A percentile compares a stretch with the other conserved stretches of the same genome.
These are phyloP conservation scores for Psilocybe cubensis DNA, from an alignment of 768 basidiomycete species.

Conservation along the genomic window DNA sequence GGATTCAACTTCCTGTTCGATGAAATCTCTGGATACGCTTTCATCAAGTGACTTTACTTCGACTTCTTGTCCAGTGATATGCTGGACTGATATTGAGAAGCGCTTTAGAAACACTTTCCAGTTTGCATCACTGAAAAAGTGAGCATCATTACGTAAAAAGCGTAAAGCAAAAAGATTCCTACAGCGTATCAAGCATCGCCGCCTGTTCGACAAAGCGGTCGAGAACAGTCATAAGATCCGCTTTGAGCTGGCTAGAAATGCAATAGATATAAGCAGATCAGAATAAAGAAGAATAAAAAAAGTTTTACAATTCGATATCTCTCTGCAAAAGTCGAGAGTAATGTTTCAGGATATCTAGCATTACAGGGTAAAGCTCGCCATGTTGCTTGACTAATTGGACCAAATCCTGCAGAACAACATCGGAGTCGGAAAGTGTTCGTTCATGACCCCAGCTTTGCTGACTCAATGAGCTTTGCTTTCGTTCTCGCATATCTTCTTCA, in stretches of 20 bases:
- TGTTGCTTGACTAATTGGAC: slow-evolving; percentile 62
- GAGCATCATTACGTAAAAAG: slow-evolving; percentile 13
- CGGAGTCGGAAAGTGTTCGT: slow-evolving; percentile 50
- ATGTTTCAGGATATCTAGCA: slow-evolving; percentile 63
- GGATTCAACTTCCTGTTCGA: slow-evolving; percentile 63
- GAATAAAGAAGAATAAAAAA: background rate
- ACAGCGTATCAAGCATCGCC: slow-evolving; percentile 66
- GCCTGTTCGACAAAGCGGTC: slow-evolving; percentile 71
- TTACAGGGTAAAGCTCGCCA: slow-evolving; percentile 61
- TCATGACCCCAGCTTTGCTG: slow-evolving; percentile 31
- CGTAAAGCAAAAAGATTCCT: slow-evolving; percentile 23
- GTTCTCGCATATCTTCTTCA: slow-evolving; percentile 81
- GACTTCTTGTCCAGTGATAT: slow-evolving; percentile 67
- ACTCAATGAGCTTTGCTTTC: slow-evolving; percentile 41
- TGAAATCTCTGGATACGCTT: slow-evolving; percentile 38
- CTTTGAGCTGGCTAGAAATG: slow-evolving; percentile 59
- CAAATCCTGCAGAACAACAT: slow-evolving; percentile 61
- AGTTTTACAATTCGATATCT: slow-evolving; percentile 62
- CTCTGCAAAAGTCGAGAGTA: slow-evolving; percentile 59
- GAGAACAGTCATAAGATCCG: slow-evolving; percentile 58
- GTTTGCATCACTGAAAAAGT: slow-evolving; percentile 56
- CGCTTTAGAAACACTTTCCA: slow-evolving; percentile 67
- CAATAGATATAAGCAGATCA: background rate
- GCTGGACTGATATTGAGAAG: slow-evolving; percentile 63
- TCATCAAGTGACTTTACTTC: slow-evolving; percentile 51